Conservation (phyloP, 495 filamentous ascomycete species). For the Gamarada debralockiae region DNA sequence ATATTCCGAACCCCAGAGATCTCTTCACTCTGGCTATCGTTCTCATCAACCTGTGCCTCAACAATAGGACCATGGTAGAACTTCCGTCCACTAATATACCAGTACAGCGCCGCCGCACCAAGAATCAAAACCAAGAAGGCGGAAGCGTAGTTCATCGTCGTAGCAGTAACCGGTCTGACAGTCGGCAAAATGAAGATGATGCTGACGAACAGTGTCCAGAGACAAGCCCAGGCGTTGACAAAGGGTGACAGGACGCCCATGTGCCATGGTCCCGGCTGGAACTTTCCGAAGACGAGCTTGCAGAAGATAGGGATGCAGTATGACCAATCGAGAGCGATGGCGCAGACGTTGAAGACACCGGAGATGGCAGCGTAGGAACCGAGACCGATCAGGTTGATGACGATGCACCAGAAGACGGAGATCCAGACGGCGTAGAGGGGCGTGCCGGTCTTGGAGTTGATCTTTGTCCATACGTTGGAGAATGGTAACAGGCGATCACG, state of each 20-base stretch:
- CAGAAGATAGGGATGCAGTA: slow-evolving; percentile 61
- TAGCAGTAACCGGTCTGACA: slow-evolving; percentile 43
- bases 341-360: slow-evolving; percentile 60
- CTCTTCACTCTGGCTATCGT: not conserved
- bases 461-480: slow-evolving; percentile 50
- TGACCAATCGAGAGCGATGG: slow-evolving; percentile 59
- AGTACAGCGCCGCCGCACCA: slow-evolving; percentile 41
- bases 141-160: slow-evolving; percentile 27
- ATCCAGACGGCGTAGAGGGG: slow-evolving; percentile 61
- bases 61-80: slow-evolving; percentile 51
- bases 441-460: slow-evolving; percentile 48
- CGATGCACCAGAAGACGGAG: slow-evolving; percentile 50
- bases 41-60: slow-evolving; percentile 33
- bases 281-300: slow-evolving; percentile 53
- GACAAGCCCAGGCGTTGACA: slow-evolving; percentile 49
- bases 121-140: slow-evolving; percentile 42
- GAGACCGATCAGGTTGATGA: slow-evolving; percentile 60
- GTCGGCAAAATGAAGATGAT: slow-evolving; percentile 62
- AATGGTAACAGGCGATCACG: slow-evolving; percentile 56
- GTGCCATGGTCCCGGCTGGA: slow-evolving; percentile 58
- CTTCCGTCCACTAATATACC: slow-evolving; percentile 42
- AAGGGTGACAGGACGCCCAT: slow-evolving; percentile 42
- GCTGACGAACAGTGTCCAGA: slow-evolving; percentile 58
- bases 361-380: slow-evolving; percentile 56
- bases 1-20: not conserved